phyloP scores from a whole-genome alignment of 805 yeast species.

The Wickerhamomyces queroliae region DNA sequence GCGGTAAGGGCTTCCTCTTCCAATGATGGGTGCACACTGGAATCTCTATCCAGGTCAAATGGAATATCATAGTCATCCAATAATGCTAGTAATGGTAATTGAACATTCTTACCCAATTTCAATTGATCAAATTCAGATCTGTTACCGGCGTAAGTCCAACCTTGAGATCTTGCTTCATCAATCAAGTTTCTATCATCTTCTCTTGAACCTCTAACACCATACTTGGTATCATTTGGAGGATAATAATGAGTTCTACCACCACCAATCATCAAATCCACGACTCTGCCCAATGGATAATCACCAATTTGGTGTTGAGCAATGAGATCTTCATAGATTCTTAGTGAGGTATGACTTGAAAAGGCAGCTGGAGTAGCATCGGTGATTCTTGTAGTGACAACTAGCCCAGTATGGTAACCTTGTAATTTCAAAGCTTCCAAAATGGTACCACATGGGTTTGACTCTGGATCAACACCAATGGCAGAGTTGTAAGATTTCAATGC shows the following conservation, averaged over 20 bases:
- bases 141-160: slow-evolving; percentile 62
- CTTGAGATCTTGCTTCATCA: slow-evolving; percentile 50
- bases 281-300: slow-evolving; percentile 68
- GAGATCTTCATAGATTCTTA: slow-evolving; percentile 72
- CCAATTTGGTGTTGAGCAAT: slow-evolving; percentile 90
- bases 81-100: slow-evolving; percentile 71
- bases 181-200: slow-evolving; percentile 65
- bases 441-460: slow-evolving; percentile 76
- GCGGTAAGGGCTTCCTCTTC: slow-evolving; percentile 78
- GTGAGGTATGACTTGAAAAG: slow-evolving; percentile 74
- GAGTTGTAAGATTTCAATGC: slow-evolving; percentile 82
- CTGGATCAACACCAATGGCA: slow-evolving; percentile 80
- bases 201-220: slow-evolving; percentile 50
- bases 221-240: slow-evolving; percentile 33
- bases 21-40: slow-evolving; percentile 60
- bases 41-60: slow-evolving; percentile 73
- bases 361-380: slow-evolving; percentile 97
- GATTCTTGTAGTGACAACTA: slow-evolving; percentile 87
- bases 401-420: slow-evolving; percentile 76
- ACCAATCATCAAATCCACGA: slow-evolving; percentile 81
- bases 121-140: slow-evolving; percentile 54
- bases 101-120: slow-evolving; percentile 52
- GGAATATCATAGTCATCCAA: slow-evolving; percentile 78
- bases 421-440: slow-evolving; percentile 82
- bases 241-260: slow-evolving; percentile 87